Evolutionary conservation across 2,329 filamentous ascomycete genomes (phyloP), one percentile per base, ranked within the genome.

Genomic region (Aspergillus fijiensis): DNA sequence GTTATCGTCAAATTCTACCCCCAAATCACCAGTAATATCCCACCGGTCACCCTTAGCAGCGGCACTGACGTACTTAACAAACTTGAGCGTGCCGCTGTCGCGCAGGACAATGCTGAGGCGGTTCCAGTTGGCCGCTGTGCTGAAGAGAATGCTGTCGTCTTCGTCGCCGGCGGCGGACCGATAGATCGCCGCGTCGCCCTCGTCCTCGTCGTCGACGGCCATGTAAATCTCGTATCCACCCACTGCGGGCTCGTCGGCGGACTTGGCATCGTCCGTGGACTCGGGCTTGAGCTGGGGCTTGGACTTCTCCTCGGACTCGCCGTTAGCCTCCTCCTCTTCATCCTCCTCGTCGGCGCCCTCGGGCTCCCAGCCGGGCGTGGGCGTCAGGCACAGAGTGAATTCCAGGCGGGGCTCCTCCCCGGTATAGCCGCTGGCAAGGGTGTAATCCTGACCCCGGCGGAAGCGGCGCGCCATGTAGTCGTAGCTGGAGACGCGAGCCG

Each of bases 51-150:
- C 95, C 71, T 86, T 86, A 7, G 95, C 95, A 54, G 84, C 85
- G 61, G 83, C 83, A 76, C 90, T 96, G 23, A 99, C 89, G 75
- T 98, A 99, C 81, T 98, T 99, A 70, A 98, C 92, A 73, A 99
- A 99, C 74, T 91, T 89, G 72, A 99, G 81, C 14, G 90, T 89
- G 14, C 91, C 93, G 66, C 86, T 87, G 73, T 99, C 95, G 60
- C 95, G 85, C 67, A 98, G 80, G 33, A 98, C 95, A 65, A 99
- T 86, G 65, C 89, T 92, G 80, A 99, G 83, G 65, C 90, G 91
- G 76, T 98, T 98, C 95, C 95, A 99, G 7, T 81, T 80, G 2
- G 88, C 87, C 0, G 87, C 82, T 69, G 87, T 88, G 51, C 84
- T 87, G 72, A 91, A 89, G 35, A 91, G 76, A 55, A 90, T 85